Base-by-base conservation (phyloP, 2,329 filamentous ascomycete species). In the Harringtonia lauricola region DNA sequence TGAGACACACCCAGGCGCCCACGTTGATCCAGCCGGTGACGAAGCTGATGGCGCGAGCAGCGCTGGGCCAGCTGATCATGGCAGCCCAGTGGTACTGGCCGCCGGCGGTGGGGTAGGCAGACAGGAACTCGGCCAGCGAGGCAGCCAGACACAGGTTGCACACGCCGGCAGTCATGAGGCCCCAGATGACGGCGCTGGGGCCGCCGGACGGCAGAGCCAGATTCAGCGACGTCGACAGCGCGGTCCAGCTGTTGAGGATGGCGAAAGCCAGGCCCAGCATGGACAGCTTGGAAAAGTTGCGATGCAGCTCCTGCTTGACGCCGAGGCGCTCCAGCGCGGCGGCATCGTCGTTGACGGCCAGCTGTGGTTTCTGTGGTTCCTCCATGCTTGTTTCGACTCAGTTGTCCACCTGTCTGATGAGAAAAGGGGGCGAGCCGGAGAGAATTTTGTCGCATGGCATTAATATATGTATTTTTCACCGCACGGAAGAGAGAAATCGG, bases 1-100 rank as follows among this genome's bases (percentile, higher is more conserved):
- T 79, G 42, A 86, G 61, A 10, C 76, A 75, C 28, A 84, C 78
- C 79, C 81, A 86, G 15, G 80, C 81, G n/a, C 77, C 77, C 31
- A 79, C 73, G 52, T 80, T 82, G 58, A 80, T 83, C 81, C 81
- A 86, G 24, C 82, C 82, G 0, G 81, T 85, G 38, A 79, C 72
- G 66, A 81, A 86, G 38, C 78, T 81, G 12, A 85, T 69, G 26
- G 76, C 64, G 0, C 77, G 74, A 17, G 75, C 72, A 67, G 71
- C 81, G 44, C 61, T 63, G 46, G 70, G 67, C 67, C 77, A 80
- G 28, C 73, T 70, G 49, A 86, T 64, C 41, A 76, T 63, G 43
- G 81, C 79, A 3, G 80, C 82, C 82, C 81, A 86, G 56, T 86
- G 79, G 51, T 86, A 86, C 59, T 81, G 73, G 14, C 74, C 79